Evolutionary conservation across 2,329 filamentous ascomycete species (phyloP), one percentile per base, ranked within the genome.

Genomic region (Apiospora saccharicola): DNA sequence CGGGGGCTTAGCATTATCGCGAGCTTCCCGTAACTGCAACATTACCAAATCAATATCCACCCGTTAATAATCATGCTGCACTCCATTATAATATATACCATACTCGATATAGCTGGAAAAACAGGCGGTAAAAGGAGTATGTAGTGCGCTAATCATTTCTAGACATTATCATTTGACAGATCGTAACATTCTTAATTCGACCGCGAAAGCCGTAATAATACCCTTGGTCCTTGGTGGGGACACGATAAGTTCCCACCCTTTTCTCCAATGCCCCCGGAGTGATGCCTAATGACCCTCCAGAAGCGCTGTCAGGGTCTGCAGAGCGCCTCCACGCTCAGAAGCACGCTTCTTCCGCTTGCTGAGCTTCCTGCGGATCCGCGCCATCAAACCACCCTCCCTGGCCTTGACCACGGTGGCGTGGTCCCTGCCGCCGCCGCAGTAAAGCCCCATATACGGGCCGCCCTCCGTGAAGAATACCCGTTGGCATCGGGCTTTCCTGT

Each of bases 401-500:
- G 57, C 30, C 34, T 64, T 64, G 57, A 24, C 34, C 57, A 41
- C n/a, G 57, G 57, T 64, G 22, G 57, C 57, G 22, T 64, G 57
- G 34, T 46, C 30, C 12, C 37, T 34, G 10, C 67, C 57, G 14
- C 71, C 71, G 51, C 71, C 71, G 51, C 68, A 72, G 47, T 67
- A 71, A 4, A 53, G 5, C 4, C 71, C 72, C 72, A 74, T 74
- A 24, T 69, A 80, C 14, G 79, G 80, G 0, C 79, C 79, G 7
- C 75, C 67, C n/a, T 75, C 75, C 19, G 76, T 80, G 34, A 80
- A 81, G 6, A 72, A 73, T 5, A 81, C 79, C 6, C 76, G 73
- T 73, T 79, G 79, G 26, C 77, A 78, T 30, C 79, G 71, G 16
- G 79, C 79, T 16, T 74, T 73, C 4, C 79, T 73, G 67, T 80